Percentiles rank a stretch among this genome's conserved stretches.
These are phyloP conservation scores for Endogone sp. DNA, from an alignment of 192 early-diverging fungal species.

Conservation along the genomic window DNA sequence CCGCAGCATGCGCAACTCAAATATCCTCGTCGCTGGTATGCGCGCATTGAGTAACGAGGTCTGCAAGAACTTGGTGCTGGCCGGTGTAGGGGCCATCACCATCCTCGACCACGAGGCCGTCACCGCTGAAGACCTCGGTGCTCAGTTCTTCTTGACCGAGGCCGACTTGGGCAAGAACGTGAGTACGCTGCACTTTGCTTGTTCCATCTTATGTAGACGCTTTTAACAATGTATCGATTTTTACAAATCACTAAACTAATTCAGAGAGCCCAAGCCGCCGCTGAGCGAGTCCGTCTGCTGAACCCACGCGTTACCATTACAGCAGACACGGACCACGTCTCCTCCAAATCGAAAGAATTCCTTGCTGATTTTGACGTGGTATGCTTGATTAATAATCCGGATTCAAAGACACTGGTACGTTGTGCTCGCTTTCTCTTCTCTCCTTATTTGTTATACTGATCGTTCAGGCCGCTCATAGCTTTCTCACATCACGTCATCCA, in stretches of 20 bases:
- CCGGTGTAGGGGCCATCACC: slow-evolving; percentile 77
- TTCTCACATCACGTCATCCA: background rate
- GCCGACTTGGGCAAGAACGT: slow-evolving; percentile 73
- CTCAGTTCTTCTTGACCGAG: slow-evolving; percentile 67
- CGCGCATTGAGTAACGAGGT: slow-evolving; percentile 79
- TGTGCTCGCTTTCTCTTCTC: background rate
- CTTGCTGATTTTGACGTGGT: slow-evolving; percentile 69
- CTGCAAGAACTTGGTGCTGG: slow-evolving; percentile 89
- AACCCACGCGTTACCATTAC: slow-evolving; percentile 80
- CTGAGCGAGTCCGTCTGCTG: slow-evolving; percentile 57
- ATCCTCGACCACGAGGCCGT: slow-evolving; percentile 62
- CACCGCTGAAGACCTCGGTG: slow-evolving; percentile 58
- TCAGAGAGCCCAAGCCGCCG: slow-evolving; percentile 65
- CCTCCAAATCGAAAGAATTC: slow-evolving; percentile 40
- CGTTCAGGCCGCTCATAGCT: too few species aligned
- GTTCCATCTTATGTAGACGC: slow-evolving; percentile 1
- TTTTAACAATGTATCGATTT: slow-evolving; percentile 1
- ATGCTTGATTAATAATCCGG: slow-evolving; percentile 48
- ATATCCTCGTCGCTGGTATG: slow-evolving; percentile 70
- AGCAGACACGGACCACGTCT: slow-evolving; percentile 41
- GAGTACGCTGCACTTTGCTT: slow-evolving; percentile 5
- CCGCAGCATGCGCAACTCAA: slow-evolving; percentile 74
- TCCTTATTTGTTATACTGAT: too few species aligned
- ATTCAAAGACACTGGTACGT: slow-evolving; percentile 37
- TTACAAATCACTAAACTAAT: slow-evolving; percentile 8